Evolutionary conservation across 345 rosid species (phyloP).

Genomic region (Salix caprea): DNA sequence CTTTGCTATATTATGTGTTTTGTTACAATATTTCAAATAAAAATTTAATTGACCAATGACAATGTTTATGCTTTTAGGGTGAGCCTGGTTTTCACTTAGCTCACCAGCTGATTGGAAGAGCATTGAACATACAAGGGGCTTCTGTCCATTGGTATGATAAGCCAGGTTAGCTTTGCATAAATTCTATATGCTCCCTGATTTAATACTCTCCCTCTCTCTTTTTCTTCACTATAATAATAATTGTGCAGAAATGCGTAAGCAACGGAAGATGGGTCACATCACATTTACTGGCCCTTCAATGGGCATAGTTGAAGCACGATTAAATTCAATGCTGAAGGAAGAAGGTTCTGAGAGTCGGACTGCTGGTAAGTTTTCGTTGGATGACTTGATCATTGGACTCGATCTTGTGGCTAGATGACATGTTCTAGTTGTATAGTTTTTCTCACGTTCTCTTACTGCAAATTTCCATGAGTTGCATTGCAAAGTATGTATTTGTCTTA

Average conservation of each 20-base stretch:
- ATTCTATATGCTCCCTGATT: not conserved
- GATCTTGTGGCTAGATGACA: not conserved
- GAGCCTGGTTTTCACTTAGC: slow-evolving; percentile 72
- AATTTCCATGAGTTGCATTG: not conserved
- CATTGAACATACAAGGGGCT: slow-evolving; percentile 63
- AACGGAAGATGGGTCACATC: slow-evolving; percentile 93
- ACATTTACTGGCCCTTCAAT: slow-evolving; percentile 72
- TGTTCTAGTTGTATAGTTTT: not conserved
- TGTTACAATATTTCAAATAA: not conserved
- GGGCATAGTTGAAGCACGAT: slow-evolving; percentile 54
- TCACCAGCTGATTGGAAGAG: slow-evolving; percentile 58
- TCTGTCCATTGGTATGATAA: slow-evolving; percentile 95
- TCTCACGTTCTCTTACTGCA: not conserved
- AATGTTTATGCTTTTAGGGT: slow-evolving; percentile 47
- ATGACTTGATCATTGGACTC: not conserved
- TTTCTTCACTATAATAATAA: slow-evolving; percentile 3
- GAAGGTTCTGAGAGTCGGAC: slow-evolving; percentile 35
- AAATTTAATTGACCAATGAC: slow-evolving; percentile 4
- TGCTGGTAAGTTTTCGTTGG: slow-evolving; percentile 41
- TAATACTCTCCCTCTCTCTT: not conserved
- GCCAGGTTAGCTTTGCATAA: slow-evolving; percentile 55
- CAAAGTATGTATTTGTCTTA: not conserved
- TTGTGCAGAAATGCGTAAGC: slow-evolving; percentile 75
- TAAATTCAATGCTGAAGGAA: slow-evolving; percentile 51
- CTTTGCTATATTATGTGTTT: not conserved